Evolutionary conservation across 345 rosid species (phyloP).

Genomic region (Dipteronia sinensis): DNA sequence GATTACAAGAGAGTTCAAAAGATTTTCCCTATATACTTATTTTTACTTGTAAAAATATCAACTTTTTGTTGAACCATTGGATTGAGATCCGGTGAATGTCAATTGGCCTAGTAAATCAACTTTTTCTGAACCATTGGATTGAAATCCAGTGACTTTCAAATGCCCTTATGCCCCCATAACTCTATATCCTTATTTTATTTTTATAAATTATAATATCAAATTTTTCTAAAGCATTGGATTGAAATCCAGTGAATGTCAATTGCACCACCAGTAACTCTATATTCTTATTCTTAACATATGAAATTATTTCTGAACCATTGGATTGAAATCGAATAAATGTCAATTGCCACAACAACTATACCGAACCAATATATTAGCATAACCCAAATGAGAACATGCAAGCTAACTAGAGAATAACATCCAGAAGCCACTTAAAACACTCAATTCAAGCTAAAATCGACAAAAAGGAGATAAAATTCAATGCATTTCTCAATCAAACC

Average conservation of each 20-base stretch:
- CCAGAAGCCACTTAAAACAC: neutral
- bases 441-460: neutral
- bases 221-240: too few relatives aligned
- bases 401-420: neutral
- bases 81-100: neutral
- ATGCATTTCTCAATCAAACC: slow-evolving; percentile 13
- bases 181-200: too few relatives aligned
- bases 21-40: neutral
- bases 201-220: too few relatives aligned
- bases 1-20: neutral
- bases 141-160: too few relatives aligned
- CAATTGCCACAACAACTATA: neutral
- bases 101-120: neutral
- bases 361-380: neutral
- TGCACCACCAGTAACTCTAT: neutral
- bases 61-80: neutral
- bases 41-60: neutral
- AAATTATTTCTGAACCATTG: neutral
- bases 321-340: neutral
- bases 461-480: neutral
- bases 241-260: too few relatives aligned
- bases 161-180: too few relatives aligned
- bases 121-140: too few relatives aligned
- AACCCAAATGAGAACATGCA: neutral
- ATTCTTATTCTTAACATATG: too few relatives aligned